phyloP scores from a whole-genome alignment of 192 early-diverging fungal species.

The Haplosporangium gracile region DNA sequence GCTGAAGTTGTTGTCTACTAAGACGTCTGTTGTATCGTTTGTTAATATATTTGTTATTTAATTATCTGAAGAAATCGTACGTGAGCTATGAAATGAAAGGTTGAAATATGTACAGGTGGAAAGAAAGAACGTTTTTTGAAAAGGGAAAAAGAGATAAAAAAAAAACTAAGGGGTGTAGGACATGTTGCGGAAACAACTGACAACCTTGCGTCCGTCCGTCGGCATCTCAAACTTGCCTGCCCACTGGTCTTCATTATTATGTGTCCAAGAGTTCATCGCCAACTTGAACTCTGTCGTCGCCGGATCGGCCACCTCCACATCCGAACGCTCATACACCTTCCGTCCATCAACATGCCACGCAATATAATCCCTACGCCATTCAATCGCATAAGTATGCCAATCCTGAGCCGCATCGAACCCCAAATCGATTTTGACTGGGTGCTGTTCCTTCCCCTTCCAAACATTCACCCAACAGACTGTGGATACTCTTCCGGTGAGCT shows the following conservation, averaged over 20 bases:
- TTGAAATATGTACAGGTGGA: neutral
- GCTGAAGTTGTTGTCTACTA: conserved; percentile 43
- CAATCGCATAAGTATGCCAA: conserved; percentile 18
- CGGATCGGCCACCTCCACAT: conserved; percentile 13
- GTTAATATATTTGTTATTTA: neutral
- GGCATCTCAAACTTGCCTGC: conserved; percentile 16
- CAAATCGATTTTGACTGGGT: conserved; percentile 19
- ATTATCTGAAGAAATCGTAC: neutral
- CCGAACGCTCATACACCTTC: conserved; percentile 1
- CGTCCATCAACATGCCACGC: conserved; percentile 17
- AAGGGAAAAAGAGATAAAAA: neutral
- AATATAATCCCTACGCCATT: conserved; percentile 14
- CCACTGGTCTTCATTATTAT: conserved; percentile 16
- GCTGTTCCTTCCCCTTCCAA: conserved; percentile 11
- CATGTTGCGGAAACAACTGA: conserved; percentile 12
- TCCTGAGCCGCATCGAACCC: conserved; percentile 9
- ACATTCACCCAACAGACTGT: conserved; percentile 20
- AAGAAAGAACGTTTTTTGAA: no score
- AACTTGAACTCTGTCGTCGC: conserved; percentile 8
- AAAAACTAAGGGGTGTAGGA: conserved; percentile 1
- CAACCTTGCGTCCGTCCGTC: conserved; percentile 2
- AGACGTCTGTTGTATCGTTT: neutral
- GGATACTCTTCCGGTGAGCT: neutral
- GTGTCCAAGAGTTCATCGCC: conserved; percentile 12
- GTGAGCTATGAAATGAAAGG: no score